Evolutionary conservation across 2,329 filamentous ascomycete genomes (phyloP).

Genomic region (Ambrosiella beaveri): DNA sequence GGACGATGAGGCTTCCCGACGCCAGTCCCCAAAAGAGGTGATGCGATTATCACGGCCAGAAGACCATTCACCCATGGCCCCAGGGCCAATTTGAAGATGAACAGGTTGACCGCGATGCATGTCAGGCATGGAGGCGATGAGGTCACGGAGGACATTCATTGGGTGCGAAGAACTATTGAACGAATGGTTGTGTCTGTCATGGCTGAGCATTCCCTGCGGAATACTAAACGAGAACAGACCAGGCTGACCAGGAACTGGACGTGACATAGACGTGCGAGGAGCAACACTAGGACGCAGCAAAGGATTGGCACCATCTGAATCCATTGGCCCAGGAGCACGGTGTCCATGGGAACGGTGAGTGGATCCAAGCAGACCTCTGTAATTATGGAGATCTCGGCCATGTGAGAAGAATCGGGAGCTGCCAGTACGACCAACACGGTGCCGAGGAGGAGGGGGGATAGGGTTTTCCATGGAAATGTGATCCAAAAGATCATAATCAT

Average conservation of each 20-base stretch:
- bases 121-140: slow-evolving; percentile 35
- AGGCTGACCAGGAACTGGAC: slow-evolving; percentile 25
- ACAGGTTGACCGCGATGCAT: slow-evolving; percentile 33
- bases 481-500: too few species aligned
- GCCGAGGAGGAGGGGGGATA: too few species aligned
- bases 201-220: slow-evolving; percentile 28
- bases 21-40: slow-evolving; percentile 28
- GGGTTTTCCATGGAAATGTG: too few species aligned
- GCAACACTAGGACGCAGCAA: slow-evolving; percentile 50
- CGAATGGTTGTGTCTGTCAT: slow-evolving; percentile 6
- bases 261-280: slow-evolving; percentile 29
- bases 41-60: slow-evolving; percentile 21
- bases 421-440: too few species aligned
- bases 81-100: slow-evolving; percentile 40
- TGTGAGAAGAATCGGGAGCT: too few species aligned
- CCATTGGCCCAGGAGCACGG: slow-evolving; percentile 23
- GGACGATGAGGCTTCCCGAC: slow-evolving; percentile 26
- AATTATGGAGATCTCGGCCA: not conserved
- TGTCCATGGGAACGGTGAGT: not conserved
- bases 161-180: slow-evolving; percentile 27
- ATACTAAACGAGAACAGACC: slow-evolving; percentile 31
- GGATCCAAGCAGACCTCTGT: not conserved
- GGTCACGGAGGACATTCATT: slow-evolving; percentile 36
- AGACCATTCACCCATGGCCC: slow-evolving; percentile 33
- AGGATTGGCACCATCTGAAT: slow-evolving; percentile 74